These are phyloP conservation scores for Psilocybe tampanensis DNA, from an alignment of 768 basidiomycete genomes.

Conservation along the genomic window DNA sequence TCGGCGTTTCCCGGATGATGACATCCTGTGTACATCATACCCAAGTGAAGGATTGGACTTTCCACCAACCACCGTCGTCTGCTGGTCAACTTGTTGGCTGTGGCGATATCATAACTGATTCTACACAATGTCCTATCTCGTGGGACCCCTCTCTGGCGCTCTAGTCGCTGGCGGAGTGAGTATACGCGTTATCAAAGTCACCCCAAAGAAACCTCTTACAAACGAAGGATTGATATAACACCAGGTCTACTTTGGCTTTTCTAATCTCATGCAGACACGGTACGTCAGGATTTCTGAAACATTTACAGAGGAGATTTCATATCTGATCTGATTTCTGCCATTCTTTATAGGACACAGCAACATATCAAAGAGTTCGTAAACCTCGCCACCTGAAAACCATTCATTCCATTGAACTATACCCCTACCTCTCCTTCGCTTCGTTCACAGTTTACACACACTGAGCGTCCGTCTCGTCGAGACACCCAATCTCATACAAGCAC, in stretches of 20 bases:
- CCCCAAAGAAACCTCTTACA: not conserved
- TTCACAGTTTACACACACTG: slow-evolving; percentile 41
- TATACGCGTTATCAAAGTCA: slow-evolving; percentile 1
- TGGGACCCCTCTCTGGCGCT: slow-evolving; percentile 72
- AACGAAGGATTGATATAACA: not conserved
- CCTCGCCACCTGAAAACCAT: not conserved
- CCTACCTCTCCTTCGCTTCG: not conserved
- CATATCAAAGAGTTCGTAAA: slow-evolving; percentile 56
- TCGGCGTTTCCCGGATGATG: too few species aligned
- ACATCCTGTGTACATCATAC: too few species aligned
- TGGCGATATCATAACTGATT: not conserved
- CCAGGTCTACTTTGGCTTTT: slow-evolving; percentile 74
- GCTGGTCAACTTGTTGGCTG: not conserved
- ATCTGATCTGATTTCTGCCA: too few species aligned
- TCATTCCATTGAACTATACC: not conserved
- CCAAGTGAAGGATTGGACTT: too few species aligned
- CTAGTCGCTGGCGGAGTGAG: slow-evolving; percentile 68
- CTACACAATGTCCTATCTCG: slow-evolving; percentile 54
- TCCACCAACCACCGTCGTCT: too few species aligned
- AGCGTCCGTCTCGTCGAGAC: slow-evolving; percentile 54
- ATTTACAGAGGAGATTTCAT: too few species aligned
- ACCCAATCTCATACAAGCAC: slow-evolving; percentile 47
- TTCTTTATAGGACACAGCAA: slow-evolving; percentile 56
- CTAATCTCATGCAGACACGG: slow-evolving; percentile 63
- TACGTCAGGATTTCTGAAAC: slow-evolving; percentile 25